Base-by-base conservation (phyloP, 768 basidiomycete genomes). In the Tulasnella sp. region DNA sequence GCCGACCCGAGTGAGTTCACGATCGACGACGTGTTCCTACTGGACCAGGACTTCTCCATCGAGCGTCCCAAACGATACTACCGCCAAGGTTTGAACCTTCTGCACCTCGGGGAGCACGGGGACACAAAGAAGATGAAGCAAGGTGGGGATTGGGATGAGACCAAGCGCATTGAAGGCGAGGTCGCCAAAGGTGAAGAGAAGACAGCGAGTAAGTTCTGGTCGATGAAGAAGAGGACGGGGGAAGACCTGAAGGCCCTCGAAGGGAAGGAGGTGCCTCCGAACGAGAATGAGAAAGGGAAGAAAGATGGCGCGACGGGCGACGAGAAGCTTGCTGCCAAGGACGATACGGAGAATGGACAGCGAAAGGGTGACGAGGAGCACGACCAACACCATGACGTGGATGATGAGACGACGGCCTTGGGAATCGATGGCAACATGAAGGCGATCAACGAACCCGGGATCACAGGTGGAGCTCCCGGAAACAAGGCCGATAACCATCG, bases 21-120 rank as follows among this genome's bases (percentile, higher is more conserved):
- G n/a, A 73, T 96, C 41, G 90, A 86, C 81, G 94, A 98, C 60
- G 92, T 97, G 11, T 94, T 99, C 71, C 76, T 97, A 42, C 73
- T 98, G 53, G 94, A 98, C 68, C 72, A 80, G 0, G 85, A 92
- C 67, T 98, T 99, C 68, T 76, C 77, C 53, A 91, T 98, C 55
- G 83, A 92, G 66, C 81, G 89, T n/a, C 94, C 94, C 1, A 85
- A 81, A 67, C 78, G 94, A 34, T 86, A 87, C 64, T 92, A 92
- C 67, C 83, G 92, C 15, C 85, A 89, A 65, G 88, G 90, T 3
- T 72, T 97, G 29, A 81, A 82, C 63, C 72, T 92, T 21, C 69
- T 85, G 60, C 78, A 80, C 58, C 69, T 72, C 12, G 69, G 67
- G 15, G 52, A 50, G 11, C 59, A 68, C n/a, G 62, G 63, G 11